phyloP scores from a whole-genome alignment of 768 basidiomycete species.

The Lentinula sp. region DNA sequence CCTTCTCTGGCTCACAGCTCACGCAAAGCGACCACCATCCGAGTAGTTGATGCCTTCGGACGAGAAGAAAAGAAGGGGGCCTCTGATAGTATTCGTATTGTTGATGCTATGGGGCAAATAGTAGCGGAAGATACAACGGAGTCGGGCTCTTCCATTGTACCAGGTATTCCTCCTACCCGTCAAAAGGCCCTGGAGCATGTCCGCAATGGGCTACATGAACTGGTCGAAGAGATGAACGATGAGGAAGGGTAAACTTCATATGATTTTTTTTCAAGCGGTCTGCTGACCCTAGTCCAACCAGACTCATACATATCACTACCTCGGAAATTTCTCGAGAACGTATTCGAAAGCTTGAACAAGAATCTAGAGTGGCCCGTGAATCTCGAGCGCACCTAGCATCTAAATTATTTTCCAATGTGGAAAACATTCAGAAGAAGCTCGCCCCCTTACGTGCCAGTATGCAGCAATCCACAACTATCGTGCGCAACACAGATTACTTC shows the following conservation, averaged over 20 bases:
- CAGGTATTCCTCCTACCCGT: constrained; percentile 27
- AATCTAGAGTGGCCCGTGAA: constrained; percentile 46
- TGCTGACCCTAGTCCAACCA: not conserved
- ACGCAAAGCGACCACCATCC: constrained; percentile 47
- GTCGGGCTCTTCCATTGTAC: constrained; percentile 15
- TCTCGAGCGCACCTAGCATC: constrained; percentile 38
- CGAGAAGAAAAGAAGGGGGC: constrained; percentile 19
- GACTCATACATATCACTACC: constrained; percentile 4
- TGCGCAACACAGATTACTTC: constrained; percentile 1
- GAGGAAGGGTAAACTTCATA: constrained; percentile 41
- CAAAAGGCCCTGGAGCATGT: constrained; percentile 53
- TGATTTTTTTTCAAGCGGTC: not conserved
- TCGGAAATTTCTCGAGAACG: constrained; percentile 31
- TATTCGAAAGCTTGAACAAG: constrained; percentile 43
- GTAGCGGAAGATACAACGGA: constrained; percentile 25
- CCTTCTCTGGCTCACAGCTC: constrained; percentile 22
- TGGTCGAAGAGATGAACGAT: constrained; percentile 51
- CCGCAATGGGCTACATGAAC: constrained; percentile 49
- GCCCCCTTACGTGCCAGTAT: constrained; percentile 27
- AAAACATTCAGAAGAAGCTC: constrained; percentile 25
- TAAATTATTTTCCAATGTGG: constrained; percentile 14
- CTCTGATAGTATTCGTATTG: constrained; percentile 44
- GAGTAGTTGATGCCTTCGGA: constrained; percentile 71
- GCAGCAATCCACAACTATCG: constrained; percentile 13
- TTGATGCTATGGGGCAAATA: constrained; percentile 67